These are phyloP conservation scores for Aspergillus sp. DNA, from an alignment of 2,329 filamentous ascomycete genomes.

Conservation along the genomic window DNA sequence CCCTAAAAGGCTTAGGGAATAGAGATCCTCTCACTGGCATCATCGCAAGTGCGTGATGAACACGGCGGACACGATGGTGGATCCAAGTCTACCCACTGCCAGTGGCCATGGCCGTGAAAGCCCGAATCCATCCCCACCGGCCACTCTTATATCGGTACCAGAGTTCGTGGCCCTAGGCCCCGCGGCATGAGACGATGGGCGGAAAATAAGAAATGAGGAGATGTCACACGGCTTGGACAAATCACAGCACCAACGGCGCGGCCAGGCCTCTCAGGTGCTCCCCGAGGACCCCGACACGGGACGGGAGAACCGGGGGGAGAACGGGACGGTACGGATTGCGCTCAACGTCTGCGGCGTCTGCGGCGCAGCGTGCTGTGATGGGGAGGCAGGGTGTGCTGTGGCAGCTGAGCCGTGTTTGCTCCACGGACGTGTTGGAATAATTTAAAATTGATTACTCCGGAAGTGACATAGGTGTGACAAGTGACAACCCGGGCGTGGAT, in stretches of 20 bases:
- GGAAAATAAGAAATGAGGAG: background rate
- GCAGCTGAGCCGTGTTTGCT: conserved; percentile 5
- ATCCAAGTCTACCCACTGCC: background rate
- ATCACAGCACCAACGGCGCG: background rate
- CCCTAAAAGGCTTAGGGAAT: background rate
- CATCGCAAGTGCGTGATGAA: background rate
- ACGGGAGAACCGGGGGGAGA: background rate
- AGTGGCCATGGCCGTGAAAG: background rate
- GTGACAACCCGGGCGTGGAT: background rate
- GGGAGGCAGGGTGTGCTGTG: background rate
- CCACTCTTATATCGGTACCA: conserved; percentile 1
- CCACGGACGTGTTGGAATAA: conserved; percentile 1
- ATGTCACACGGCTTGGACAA: conserved; percentile 1
- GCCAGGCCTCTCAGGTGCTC: background rate
- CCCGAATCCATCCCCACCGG: background rate
- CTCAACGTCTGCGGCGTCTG: background rate
- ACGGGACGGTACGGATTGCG: conserved; percentile 10
- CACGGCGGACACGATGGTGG: background rate
- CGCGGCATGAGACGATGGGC: background rate
- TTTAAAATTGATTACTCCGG: background rate
- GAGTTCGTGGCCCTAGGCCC: background rate
- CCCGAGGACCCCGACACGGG: background rate
- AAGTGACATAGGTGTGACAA: background rate
- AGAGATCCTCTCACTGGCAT: background rate
- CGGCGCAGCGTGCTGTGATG: background rate